Evolutionary conservation across 1,139 yeast genomes (phyloP), one percentile per base, ranked within the genome.

Genomic region (Suhomyces chickasaworum): DNA sequence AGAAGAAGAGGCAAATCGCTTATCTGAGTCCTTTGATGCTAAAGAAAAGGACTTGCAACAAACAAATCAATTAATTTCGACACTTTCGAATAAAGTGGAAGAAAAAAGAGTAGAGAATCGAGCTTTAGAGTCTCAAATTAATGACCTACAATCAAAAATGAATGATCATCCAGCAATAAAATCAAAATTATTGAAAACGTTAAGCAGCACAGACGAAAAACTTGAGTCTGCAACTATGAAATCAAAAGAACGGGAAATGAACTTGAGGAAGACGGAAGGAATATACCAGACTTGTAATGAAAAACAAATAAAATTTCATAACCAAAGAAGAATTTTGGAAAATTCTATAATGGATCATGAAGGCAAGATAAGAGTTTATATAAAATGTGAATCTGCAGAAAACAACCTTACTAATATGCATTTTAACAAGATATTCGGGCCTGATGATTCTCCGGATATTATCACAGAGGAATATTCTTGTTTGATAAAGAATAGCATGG

Each of bases 321-420:
- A 46, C 3, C 69, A 68, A 45, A 51, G 77, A 51, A 64, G 77
- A 48, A 67, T 71, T 7, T 61, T 81, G 33, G 83, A 81, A 55
- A 77, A 80, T 53, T 70, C 81, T 2, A 81, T 82, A 7, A 75
- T 79, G 66, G 77, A 79, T 38, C 60, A 73, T 40, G 66, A 69
- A 44, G 74, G 74, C 0, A 69, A 65, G 40, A 45, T 63, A 12
- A 55, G 80, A 36, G 71, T 71, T 0, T 73, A 70, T 49, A 51
- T 46, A 5, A 39, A 36, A 10, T 18, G 32, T 2, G 29, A 31
- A 10, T 12, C 3, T 5, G 7, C 12, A 7, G 5, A 12, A 7
- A 16, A 22, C 4, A 15, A 3, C 15, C 9, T 20, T 13, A 12
- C 18, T 3, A 13, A 30, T 9, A 27, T n/a, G 7, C 4, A 18